These are phyloP conservation scores for Populus hybrid DNA, from an alignment of 441 rosid genomes.

Conservation along the genomic window DNA sequence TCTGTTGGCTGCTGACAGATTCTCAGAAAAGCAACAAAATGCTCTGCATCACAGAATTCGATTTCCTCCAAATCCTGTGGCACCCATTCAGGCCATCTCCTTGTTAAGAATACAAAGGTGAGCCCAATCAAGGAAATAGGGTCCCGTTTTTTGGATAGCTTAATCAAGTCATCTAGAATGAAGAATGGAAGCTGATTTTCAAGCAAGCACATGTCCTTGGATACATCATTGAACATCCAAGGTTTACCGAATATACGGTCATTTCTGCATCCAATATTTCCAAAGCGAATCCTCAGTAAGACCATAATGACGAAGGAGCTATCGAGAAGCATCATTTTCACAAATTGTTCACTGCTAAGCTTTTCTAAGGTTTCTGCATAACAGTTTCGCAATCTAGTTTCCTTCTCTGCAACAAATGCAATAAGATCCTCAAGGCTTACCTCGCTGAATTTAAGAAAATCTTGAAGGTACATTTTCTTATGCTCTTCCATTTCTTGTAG, in stretches of 20 bases:
- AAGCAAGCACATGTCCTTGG: slow-evolving; percentile 14
- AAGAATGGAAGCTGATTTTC: no score
- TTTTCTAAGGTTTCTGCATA: slow-evolving; percentile 6
- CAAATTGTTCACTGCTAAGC: background rate
- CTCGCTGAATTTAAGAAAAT: background rate
- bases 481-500: slow-evolving; percentile 9
- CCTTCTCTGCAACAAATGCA: background rate
- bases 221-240: slow-evolving; percentile 13
- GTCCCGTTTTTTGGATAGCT: no score
- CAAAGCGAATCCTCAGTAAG: slow-evolving; percentile 8
- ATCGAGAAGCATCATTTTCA: slow-evolving; percentile 18
- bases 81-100: no score
- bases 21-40: no score
- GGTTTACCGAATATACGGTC: slow-evolving; percentile 15
- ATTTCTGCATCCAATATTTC: background rate
- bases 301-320: slow-evolving; percentile 18
- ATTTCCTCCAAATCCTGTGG: no score
- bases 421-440: no score
- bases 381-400: slow-evolving; percentile 15
- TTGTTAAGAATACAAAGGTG: background rate
- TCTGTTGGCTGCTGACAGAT: no score
- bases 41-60: no score
- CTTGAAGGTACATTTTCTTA: background rate
- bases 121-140: no score
- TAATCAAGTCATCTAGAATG: no score